Evolutionary conservation across 1,284 basidiomycete species (phyloP).

Genomic region (Moesziomyces sp.): DNA sequence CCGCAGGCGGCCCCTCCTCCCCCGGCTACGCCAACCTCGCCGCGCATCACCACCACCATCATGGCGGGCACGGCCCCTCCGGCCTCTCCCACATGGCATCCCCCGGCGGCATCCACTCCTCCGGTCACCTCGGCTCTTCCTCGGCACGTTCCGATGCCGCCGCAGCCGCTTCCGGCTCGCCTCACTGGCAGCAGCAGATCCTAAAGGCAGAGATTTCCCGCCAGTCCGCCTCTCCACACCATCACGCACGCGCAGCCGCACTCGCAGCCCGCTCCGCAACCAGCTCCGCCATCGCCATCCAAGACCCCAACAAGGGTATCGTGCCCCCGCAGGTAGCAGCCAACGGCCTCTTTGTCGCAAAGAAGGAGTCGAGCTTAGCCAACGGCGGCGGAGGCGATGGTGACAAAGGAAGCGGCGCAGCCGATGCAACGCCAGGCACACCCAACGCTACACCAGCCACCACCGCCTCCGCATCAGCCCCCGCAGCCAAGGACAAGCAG

Average conservation of each 20-base stretch:
- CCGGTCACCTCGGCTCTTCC: conserved; percentile 33
- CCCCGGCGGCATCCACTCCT: conserved; percentile 47
- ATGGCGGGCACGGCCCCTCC: conserved; percentile 49
- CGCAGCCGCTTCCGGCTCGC: conserved; percentile 35
- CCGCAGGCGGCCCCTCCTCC: conserved; percentile 51
- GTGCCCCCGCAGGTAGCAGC: conserved; percentile 62
- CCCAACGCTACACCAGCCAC: conserved; percentile 25
- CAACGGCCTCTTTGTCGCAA: conserved; percentile 69
- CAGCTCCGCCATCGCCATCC: conserved; percentile 69
- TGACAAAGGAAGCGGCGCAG: conserved; percentile 23
- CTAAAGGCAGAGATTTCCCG: conserved; percentile 70
- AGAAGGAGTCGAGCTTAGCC: conserved; percentile 38
- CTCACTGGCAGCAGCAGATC: conserved; percentile 66
- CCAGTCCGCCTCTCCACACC: conserved; percentile 71
- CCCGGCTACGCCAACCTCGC: conserved; percentile 49
- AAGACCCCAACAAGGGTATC: conserved; percentile 70
- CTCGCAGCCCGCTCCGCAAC: conserved; percentile 71
- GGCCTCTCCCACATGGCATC: conserved; percentile 54
- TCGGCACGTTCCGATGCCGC: conserved; percentile 29
- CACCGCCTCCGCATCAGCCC: conserved; percentile 1
- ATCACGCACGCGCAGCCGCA: conserved; percentile 73
- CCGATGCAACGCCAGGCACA: conserved; percentile 13
- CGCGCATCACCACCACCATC: conserved; percentile 53
- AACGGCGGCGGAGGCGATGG: conserved; percentile 45
- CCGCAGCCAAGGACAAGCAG: conserved; percentile 43